These are phyloP conservation scores for Metroxylon sagu DNA, from an alignment of 176 grass and related monocot species.

Conservation along the genomic window DNA sequence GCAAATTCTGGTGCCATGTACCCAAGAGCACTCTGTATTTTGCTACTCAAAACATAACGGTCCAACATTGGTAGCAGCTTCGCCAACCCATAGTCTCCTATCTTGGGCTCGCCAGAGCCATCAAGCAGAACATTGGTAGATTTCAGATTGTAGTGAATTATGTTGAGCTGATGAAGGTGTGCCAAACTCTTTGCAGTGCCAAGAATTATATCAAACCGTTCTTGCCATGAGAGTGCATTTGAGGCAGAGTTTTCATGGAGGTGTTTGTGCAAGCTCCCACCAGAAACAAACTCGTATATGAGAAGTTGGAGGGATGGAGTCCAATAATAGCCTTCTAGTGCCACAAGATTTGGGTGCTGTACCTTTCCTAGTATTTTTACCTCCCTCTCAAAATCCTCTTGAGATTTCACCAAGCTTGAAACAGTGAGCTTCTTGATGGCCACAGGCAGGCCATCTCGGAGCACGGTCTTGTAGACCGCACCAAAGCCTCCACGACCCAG, in stretches of 20 bases:
- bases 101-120: slow-evolving; percentile 63
- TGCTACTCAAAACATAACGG: slow-evolving; percentile 89
- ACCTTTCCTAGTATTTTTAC: slow-evolving; percentile 84
- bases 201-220: slow-evolving; percentile 88
- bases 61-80: slow-evolving; percentile 95
- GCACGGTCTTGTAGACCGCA: slow-evolving; percentile 75
- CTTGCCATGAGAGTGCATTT: slow-evolving; percentile 76
- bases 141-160: slow-evolving; percentile 98
- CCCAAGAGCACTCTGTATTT: slow-evolving; percentile 89
- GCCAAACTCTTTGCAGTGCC: slow-evolving; percentile 72
- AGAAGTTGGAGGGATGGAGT: slow-evolving; percentile 91
- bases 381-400: slow-evolving; percentile 96
- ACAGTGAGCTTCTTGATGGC: slow-evolving; percentile 98
- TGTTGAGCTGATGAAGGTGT: slow-evolving; percentile 67
- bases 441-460: slow-evolving; percentile 70
- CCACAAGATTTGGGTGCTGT: slow-evolving; percentile 72
- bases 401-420: slow-evolving; percentile 97
- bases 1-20: slow-evolving; percentile 99
- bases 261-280: slow-evolving; percentile 74
- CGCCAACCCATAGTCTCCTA: slow-evolving; percentile 95
- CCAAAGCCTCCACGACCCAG: slow-evolving; percentile 98
- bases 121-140: slow-evolving; percentile 88
- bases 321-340: slow-evolving; percentile 90
- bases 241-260: slow-evolving; percentile 70
- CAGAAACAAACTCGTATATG: slow-evolving; percentile 88